Evolutionary conservation across 2,329 filamentous ascomycete genomes (phyloP).

Genomic region (Xylaria sp.): DNA sequence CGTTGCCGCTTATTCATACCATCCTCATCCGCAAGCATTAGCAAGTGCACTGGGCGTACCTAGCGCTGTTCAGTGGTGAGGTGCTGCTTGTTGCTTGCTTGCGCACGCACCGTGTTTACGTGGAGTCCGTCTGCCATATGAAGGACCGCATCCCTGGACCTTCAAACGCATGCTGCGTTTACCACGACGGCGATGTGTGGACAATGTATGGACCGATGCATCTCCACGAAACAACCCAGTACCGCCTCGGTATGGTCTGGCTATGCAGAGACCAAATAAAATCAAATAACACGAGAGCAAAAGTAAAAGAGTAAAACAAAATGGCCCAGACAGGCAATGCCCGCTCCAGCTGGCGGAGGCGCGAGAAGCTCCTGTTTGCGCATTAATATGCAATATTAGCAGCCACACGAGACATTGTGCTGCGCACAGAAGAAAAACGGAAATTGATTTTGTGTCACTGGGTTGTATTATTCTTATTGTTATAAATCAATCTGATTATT

Average conservation of each 20-base stretch:
- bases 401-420: slow-evolving; percentile 37
- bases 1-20: slow-evolving; percentile 21
- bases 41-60: background rate
- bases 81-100: slow-evolving; percentile 15
- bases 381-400: slow-evolving; percentile 38
- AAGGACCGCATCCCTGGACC: slow-evolving; percentile 33
- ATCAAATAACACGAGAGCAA: background rate
- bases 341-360: slow-evolving; percentile 13
- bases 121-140: slow-evolving; percentile 29
- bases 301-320: slow-evolving; percentile 2
- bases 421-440: slow-evolving; percentile 38
- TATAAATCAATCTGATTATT: too few species aligned
- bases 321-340: slow-evolving; percentile 15
- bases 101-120: slow-evolving; percentile 29
- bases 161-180: slow-evolving; percentile 30
- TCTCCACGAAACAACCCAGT: slow-evolving; percentile 31
- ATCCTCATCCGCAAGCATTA: background rate
- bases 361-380: slow-evolving; percentile 29
- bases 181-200: background rate
- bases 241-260: slow-evolving; percentile 8
- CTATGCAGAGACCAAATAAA: background rate
- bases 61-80: background rate
- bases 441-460: slow-evolving; percentile 38
- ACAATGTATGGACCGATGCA: slow-evolving; percentile 16
- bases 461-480: slow-evolving; percentile 16